Evolutionary conservation across 2,329 filamentous ascomycete genomes (phyloP), one percentile per base, ranked within the genome.

Genomic region (Talaromyces sp.): DNA sequence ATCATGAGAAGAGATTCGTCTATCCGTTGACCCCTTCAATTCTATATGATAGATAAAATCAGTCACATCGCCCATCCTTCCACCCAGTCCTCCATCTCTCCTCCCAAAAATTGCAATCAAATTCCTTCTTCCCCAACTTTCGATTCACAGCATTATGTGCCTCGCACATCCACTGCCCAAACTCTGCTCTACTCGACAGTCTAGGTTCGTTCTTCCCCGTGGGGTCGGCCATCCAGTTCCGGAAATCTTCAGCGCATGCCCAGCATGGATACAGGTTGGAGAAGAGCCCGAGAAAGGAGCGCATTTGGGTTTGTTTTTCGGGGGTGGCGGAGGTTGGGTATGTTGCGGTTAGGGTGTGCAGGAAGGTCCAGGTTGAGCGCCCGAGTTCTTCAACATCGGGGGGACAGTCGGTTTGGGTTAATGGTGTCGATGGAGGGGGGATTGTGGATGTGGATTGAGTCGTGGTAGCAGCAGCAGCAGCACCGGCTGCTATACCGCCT

Each of bases 41-140:
- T 45, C 16, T 22, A 19, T 19, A 56, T 31, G 27, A 7, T 5
- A 31, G 27, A 6, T 31, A 31, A 31, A 31, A 13, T 61, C 24
- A 66, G 62, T 86, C 87, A 75, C 87, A 90, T 64, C 87, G 80
- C 22, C 87, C 87, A 81, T 90, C 87, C 75, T 83, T 86, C 81
- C 89, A 97, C 0, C 95, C 95, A 1, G 90, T 95, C 79, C 90
- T 85, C 95, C 95, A 99, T 76, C 95, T 86, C 83, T 98, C 91
- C 77, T 97, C 89, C 94, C 95, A 98, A 72, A 83, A 86, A 63
- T 82, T 83, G 80, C 95, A 99, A 83, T 99, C 93, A 80, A 99
- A 99, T 71, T 85, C 85, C 66, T 86, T 84, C 85, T 99, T 99
- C 59, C 95, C 95, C 70, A 99, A 78, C 82, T 97, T 98, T 66